Evolutionary conservation across 1,139 yeast genomes (phyloP).

Genomic region (Schizosaccharomyces versatilis): DNA sequence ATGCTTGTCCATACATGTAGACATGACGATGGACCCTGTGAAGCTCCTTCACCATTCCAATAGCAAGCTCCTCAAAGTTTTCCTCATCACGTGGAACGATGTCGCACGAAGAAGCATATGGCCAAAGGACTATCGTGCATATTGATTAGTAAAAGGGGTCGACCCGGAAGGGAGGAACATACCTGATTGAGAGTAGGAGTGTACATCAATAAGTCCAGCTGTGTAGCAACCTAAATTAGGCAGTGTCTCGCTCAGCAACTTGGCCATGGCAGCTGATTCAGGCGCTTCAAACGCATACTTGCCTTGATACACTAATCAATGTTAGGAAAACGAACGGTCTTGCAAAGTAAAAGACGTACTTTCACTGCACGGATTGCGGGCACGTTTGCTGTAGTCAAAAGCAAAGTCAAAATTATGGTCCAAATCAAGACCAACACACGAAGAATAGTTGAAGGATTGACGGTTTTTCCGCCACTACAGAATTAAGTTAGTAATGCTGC

Average conservation of each 20-base stretch:
- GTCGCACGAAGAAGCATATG: slow-evolving; percentile 60
- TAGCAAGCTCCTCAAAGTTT: slow-evolving; percentile 57
- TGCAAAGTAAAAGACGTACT: neutral
- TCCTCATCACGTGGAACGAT: slow-evolving; percentile 59
- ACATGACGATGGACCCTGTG: slow-evolving; percentile 38
- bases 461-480: slow-evolving; percentile 59
- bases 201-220: slow-evolving; percentile 60
- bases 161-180: neutral
- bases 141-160: neutral
- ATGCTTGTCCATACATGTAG: slow-evolving; percentile 54
- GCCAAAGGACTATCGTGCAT: slow-evolving; percentile 39
- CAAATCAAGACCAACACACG: slow-evolving; percentile 64
- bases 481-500: neutral
- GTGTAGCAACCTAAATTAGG: slow-evolving; percentile 33
- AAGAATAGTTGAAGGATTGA: slow-evolving; percentile 44
- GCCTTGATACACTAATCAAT: slow-evolving; percentile 61
- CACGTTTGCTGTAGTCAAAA: slow-evolving; percentile 22
- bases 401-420: slow-evolving; percentile 68
- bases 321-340: neutral
- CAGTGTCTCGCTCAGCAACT: slow-evolving; percentile 32
- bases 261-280: slow-evolving; percentile 45
- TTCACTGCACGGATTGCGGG: slow-evolving; percentile 9
- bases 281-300: slow-evolving; percentile 53
- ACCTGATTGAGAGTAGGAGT: slow-evolving; percentile 46
- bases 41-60: slow-evolving; percentile 55